A percentile compares a stretch with the other conserved stretches of the same genome.
phyloP scores from a whole-genome alignment of 2,329 filamentous ascomycete species.

The Pleoardoris graminearum region DNA sequence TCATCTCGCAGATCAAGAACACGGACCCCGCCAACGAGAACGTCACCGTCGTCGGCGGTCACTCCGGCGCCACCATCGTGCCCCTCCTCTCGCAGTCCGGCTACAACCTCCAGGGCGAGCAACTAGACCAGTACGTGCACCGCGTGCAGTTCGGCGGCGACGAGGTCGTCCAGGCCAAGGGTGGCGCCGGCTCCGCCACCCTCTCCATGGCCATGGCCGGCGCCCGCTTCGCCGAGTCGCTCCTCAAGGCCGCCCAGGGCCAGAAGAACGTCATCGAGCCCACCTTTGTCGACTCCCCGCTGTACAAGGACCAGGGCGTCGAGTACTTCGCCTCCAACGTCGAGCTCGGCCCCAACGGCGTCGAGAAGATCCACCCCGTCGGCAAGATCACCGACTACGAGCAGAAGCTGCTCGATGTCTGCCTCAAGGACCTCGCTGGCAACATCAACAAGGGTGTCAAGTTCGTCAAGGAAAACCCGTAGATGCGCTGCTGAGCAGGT shows the following conservation, averaged over 20 bases:
- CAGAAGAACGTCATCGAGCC: constrained; percentile 95
- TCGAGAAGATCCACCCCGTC: constrained; percentile 87
- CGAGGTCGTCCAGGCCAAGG: constrained; percentile 99
- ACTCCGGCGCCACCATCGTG: constrained; percentile 98
- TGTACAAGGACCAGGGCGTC: constrained; percentile 98
- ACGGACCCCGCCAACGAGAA: constrained; percentile 91
- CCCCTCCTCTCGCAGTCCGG: constrained; percentile 94
- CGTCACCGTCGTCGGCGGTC: constrained; percentile 94
- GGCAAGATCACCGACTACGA: constrained; percentile 84
- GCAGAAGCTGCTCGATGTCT: constrained; percentile 85
- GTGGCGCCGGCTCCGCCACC: constrained; percentile 93
- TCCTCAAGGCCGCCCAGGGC: constrained; percentile 90
- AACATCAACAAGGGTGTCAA: constrained; percentile 92
- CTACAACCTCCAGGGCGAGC: constrained; percentile 81
- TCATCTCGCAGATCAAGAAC: constrained; percentile 92
- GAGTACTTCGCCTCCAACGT: constrained; percentile 97
- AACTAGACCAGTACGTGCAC: constrained; percentile 76
- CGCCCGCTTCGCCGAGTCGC: constrained; percentile 79
- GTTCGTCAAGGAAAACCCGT: constrained; percentile 63
- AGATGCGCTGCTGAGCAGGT: constrained; percentile 15
- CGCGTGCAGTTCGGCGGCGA: constrained; percentile 99
- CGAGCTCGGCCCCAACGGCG: constrained; percentile 94
- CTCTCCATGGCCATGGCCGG: constrained; percentile 99
- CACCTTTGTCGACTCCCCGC: constrained; percentile 92
- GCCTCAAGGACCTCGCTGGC: constrained; percentile 80